Evolutionary conservation across 2,329 filamentous ascomycete species (phyloP), one percentile per base, ranked within the genome.

Genomic region (Botrytis medusae): DNA sequence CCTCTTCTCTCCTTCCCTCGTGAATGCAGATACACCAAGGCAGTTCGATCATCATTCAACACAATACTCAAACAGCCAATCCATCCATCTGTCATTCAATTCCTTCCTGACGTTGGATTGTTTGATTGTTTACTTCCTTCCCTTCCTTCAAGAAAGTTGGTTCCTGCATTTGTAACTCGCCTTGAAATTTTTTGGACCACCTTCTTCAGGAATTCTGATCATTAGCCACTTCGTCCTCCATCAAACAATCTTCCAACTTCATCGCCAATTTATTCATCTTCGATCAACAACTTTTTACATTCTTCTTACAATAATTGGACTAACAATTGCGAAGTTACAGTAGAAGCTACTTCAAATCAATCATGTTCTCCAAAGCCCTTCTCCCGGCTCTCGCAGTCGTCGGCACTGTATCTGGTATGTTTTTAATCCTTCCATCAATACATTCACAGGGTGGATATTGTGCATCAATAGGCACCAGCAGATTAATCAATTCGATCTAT

Each of bases 321-420:
- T 72, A 57, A 72, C 64, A 32, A 67, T 69, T 46, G 71, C 51
- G 7, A 29, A 72, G 61, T 72, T 69, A 60, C 61, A 69, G 71
- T 61, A 72, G 63, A 68, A 72, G 48, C 32, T 72, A 69, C 63
- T 61, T 69, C 42, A 18, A 60, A 72, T 61, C 48, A 62, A 72
- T 8, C 40, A 72, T 72, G 71, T 72, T 69, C 63, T 57, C 71
- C 40, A 68, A 69, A 48, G n/a, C 14, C 34, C 40, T 72, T n/a
- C 40, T 72, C 20, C 71, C 71, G 51, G 64, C 64, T 72, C 71
- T 72, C 42, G 71, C 71, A 69, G 71, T 72, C 71, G 32, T 72
- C 18, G 54, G 71, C 37, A 40, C 54, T 29, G 63, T 64, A 37
- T 54, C 54, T 72, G 71, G 71, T 72, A 72, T 54, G 71, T 72